phyloP scores from a whole-genome alignment of 306 rosid genomes.

The Macrotyloma uniflorum region DNA sequence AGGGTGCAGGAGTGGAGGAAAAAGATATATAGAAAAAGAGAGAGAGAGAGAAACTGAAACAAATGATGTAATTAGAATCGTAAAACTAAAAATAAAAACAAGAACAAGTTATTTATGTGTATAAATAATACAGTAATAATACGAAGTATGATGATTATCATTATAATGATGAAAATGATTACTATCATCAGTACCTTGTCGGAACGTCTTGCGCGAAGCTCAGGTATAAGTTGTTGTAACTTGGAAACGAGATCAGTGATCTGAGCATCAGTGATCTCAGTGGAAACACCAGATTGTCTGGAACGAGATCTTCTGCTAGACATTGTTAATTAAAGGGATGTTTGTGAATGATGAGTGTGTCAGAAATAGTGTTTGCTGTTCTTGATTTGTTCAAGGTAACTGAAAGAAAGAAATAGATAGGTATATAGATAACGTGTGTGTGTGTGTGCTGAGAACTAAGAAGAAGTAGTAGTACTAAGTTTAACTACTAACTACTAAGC shows the following conservation, averaged over 20 bases:
- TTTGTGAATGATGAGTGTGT: conserved; percentile 11
- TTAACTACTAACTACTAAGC: background rate
- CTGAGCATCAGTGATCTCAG: conserved; percentile 79
- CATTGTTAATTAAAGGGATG: conserved; percentile 47
- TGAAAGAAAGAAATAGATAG: background rate
- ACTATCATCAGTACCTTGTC: conserved; percentile 56
- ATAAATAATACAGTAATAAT: too few species aligned
- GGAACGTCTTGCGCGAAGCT: conserved; percentile 72
- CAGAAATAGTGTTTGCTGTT: conserved; percentile 35
- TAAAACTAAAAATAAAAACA: too few species aligned
- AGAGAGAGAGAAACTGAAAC: background rate
- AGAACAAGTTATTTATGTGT: background rate
- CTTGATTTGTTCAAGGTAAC: background rate
- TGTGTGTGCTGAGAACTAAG: background rate
- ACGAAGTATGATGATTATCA: background rate
- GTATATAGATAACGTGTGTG: too few species aligned
- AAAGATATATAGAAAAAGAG: too few species aligned
- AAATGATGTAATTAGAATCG: background rate
- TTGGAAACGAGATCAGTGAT: conserved; percentile 85
- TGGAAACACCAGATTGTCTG: conserved; percentile 57
- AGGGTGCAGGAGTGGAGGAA: background rate
- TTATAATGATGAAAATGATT: background rate
- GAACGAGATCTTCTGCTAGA: conserved; percentile 87
- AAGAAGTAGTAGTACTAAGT: too few species aligned
- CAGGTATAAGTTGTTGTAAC: conserved; percentile 87